phyloP scores from a whole-genome alignment of 352 stramenopile species.

The Pythium utonaiense region DNA sequence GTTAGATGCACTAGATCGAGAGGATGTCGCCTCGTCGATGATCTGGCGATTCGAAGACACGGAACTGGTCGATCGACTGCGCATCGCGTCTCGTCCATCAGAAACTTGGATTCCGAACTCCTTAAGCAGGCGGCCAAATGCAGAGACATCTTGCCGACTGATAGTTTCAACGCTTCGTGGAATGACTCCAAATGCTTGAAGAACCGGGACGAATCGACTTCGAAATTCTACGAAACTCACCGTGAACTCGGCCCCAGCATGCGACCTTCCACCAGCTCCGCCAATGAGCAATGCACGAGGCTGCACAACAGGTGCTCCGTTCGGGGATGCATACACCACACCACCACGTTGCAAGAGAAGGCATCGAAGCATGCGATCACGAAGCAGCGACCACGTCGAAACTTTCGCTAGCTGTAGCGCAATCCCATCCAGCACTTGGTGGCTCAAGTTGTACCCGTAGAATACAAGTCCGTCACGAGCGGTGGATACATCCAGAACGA shows the following conservation, averaged over 20 bases:
- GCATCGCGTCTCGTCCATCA: conserved; percentile 6
- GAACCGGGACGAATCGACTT: conserved; percentile 10
- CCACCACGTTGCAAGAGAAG: conserved; percentile 64
- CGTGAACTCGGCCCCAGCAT: conserved; percentile 5
- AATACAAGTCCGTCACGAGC: conserved; percentile 47
- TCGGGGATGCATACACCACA: conserved; percentile 37
- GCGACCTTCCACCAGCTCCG: not conserved
- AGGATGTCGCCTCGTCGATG: not conserved
- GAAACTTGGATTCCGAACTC: conserved; percentile 18
- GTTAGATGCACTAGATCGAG: not conserved
- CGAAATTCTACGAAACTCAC: conserved; percentile 17
- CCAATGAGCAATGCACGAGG: conserved; percentile 22
- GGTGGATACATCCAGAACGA: conserved; percentile 59
- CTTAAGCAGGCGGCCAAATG: conserved; percentile 16
- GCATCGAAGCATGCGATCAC: conserved; percentile 52
- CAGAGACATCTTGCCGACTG: conserved; percentile 5
- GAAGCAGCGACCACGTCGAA: conserved; percentile 71
- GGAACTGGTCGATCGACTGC: conserved; percentile 12
- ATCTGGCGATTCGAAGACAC: not conserved
- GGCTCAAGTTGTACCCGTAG: conserved; percentile 81
- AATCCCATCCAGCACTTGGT: conserved; percentile 51
- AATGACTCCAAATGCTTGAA: conserved; percentile 12
- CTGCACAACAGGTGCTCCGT: conserved; percentile 55
- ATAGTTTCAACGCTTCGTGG: conserved; percentile 14
- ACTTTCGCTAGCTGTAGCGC: conserved; percentile 48